phyloP scores from a whole-genome alignment of 192 early-diverging fungal species.

The Lobosporangium transversale region DNA sequence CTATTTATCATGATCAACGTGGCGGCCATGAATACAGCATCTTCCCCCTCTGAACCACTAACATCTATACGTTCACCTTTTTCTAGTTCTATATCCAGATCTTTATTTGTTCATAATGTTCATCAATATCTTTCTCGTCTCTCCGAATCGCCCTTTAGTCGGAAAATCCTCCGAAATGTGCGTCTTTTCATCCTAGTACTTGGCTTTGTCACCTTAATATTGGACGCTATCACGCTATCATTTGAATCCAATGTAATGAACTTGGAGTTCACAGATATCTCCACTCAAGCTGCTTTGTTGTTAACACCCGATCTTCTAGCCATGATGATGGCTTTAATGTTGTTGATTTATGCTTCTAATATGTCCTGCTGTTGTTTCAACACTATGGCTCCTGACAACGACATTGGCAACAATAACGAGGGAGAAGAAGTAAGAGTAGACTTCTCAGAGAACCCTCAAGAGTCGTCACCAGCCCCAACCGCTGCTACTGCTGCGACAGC shows the following conservation, averaged over 20 bases:
- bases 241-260: constrained; percentile 43
- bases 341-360: constrained; percentile 12
- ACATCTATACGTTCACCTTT: too few relatives aligned
- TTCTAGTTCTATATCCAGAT: too few relatives aligned
- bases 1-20: too few relatives aligned
- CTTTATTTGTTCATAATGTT: background rate
- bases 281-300: constrained; percentile 15
- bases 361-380: constrained; percentile 5
- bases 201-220: constrained; percentile 26
- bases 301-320: constrained; percentile 29
- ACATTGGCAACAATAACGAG: background rate
- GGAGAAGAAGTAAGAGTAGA: background rate
- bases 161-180: constrained; percentile 12
- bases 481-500: too few relatives aligned
- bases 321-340: constrained; percentile 7
- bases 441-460: background rate
- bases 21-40: too few relatives aligned
- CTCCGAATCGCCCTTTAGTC: background rate
- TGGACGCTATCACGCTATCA: constrained; percentile 45
- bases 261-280: constrained; percentile 7
- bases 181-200: constrained; percentile 21
- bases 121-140: background rate
- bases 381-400: background rate
- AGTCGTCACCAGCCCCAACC: background rate
- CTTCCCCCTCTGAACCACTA: background rate